phyloP scores from a whole-genome alignment of 1,139 yeast species.

The Lodderomyces beijingensis region DNA sequence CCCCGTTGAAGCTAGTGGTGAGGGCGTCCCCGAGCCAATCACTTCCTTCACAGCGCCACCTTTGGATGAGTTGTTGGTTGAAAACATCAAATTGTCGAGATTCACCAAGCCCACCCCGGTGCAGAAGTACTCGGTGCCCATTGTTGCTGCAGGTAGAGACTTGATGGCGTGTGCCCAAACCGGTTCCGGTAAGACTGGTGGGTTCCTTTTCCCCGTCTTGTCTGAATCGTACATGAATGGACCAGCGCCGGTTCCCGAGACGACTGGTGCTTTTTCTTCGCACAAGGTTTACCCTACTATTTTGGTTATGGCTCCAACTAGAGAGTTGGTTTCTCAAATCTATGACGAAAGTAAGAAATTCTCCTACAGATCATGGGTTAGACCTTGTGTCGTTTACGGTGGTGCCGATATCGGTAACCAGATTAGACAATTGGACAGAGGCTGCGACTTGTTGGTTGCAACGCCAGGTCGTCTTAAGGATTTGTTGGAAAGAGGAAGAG shows the following conservation, averaged over 20 bases:
- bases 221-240: conserved; percentile 89
- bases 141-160: conserved; percentile 93
- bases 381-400: conserved; percentile 95
- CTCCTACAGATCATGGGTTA: conserved; percentile 97
- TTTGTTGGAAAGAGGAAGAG: conserved; percentile 89
- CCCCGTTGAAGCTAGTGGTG: conserved; percentile 97
- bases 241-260: conserved; percentile 64
- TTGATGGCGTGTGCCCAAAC: conserved; percentile 99
- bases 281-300: conserved; percentile 92
- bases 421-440: conserved; percentile 84
- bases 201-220: conserved; percentile 95
- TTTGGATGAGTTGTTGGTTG: conserved; percentile 79
- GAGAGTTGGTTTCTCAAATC: conserved; percentile 97
- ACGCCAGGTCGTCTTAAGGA: conserved; percentile 99
- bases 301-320: conserved; percentile 94
- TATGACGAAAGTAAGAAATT: conserved; percentile 94
- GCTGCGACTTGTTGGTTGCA: conserved; percentile 94
- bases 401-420: conserved; percentile 93
- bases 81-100: conserved; percentile 82
- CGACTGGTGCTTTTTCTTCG: conserved; percentile 53
- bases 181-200: conserved; percentile 99
- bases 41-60: conserved; percentile 88
- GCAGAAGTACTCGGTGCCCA: conserved; percentile 97
- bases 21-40: conserved; percentile 91
- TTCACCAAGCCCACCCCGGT: conserved; percentile 97